phyloP scores from a whole-genome alignment of 495 filamentous ascomycete genomes.

The Lasiosphaeria ovina region DNA sequence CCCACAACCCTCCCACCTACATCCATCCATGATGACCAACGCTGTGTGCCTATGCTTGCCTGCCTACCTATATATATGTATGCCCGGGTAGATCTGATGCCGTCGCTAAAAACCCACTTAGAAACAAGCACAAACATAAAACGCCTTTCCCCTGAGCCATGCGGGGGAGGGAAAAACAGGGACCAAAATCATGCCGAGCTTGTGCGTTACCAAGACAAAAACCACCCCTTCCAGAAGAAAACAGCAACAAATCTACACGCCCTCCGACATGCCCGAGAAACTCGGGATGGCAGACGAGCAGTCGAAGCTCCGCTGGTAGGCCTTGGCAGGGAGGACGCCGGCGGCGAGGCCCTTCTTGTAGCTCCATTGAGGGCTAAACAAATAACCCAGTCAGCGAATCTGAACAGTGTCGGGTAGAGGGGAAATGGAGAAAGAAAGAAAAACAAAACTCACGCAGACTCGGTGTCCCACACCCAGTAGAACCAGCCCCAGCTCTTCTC shows the following conservation, averaged over 20 bases:
- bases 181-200: too few relatives aligned
- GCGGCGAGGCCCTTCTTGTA: conserved; percentile 82
- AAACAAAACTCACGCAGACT: conserved; percentile 34
- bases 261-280: conserved; percentile 67
- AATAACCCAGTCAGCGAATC: conserved; percentile 8
- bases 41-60: too few relatives aligned
- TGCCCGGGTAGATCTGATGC: too few relatives aligned
- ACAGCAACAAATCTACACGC: conserved; percentile 49
- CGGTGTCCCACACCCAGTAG: conserved; percentile 83
- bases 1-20: too few relatives aligned
- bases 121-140: too few relatives aligned
- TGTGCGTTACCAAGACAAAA: too few relatives aligned
- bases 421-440: not conserved
- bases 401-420: not conserved
- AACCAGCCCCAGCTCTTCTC: conserved; percentile 95
- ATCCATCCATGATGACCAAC: too few relatives aligned
- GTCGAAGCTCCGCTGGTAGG: conserved; percentile 71
- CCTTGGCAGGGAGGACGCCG: conserved; percentile 78
- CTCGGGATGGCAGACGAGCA: conserved; percentile 67
- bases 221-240: too few relatives aligned
- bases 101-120: too few relatives aligned
- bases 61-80: too few relatives aligned
- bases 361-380: conserved; percentile 83
- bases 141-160: too few relatives aligned
- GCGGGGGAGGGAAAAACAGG: too few relatives aligned